Conservation (phyloP, 768 basidiomycete genomes). For the Paxillus rubicundulus region DNA sequence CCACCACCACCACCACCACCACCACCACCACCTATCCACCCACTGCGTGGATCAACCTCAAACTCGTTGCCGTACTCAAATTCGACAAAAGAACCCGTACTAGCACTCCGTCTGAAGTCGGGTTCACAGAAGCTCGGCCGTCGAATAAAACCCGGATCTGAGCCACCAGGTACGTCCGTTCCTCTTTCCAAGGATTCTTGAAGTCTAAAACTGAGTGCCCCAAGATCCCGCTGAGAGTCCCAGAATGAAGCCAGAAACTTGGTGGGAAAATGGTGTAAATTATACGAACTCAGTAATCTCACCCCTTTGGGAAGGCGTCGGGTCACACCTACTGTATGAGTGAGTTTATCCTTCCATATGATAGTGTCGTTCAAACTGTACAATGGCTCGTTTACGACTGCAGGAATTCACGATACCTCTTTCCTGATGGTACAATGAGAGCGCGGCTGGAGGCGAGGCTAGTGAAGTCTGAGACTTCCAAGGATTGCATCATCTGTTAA, state of each 20-base stretch:
- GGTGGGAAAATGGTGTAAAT: not conserved
- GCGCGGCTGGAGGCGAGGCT: slow-evolving; percentile 46
- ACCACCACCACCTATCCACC: not conserved
- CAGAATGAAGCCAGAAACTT: no score
- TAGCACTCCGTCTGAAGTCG: not conserved
- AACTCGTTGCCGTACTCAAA: no score
- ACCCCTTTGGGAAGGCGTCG: slow-evolving; percentile 35
- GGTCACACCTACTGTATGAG: slow-evolving; percentile 44
- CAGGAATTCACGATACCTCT: slow-evolving; percentile 46
- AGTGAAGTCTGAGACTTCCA: slow-evolving; percentile 12
- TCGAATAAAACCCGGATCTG: not conserved
- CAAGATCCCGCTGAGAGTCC: no score
- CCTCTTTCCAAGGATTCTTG: no score
- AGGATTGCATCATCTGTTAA: slow-evolving; percentile 27
- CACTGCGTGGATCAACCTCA: not conserved
- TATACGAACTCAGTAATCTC: slow-evolving; percentile 32
- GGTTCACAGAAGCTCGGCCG: not conserved
- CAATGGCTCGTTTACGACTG: not conserved
- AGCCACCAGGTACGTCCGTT: not conserved
- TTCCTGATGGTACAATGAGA: slow-evolving; percentile 40
- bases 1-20: not conserved
- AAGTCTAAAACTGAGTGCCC: not conserved
- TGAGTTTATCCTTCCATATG: slow-evolving; percentile 26
- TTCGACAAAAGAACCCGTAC: no score
- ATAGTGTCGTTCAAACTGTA: no score